phyloP scores from a whole-genome alignment of 2,329 filamentous ascomycete genomes.

The Hypoxylon sp. region DNA sequence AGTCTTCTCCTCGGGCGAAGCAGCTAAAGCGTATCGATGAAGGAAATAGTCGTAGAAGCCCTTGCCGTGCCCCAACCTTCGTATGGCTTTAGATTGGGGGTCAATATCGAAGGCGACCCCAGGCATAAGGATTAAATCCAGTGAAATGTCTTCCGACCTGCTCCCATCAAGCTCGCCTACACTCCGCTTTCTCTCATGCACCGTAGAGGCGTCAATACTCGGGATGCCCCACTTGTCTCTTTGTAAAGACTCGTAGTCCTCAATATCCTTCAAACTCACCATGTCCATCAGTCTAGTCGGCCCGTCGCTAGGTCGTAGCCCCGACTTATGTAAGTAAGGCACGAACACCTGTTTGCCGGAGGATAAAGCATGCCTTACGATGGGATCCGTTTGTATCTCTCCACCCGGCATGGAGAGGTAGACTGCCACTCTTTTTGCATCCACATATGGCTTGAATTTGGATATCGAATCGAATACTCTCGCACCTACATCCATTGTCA shows the following conservation, averaged over 20 bases:
- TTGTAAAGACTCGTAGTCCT: slow-evolving; percentile 83
- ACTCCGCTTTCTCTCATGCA: slow-evolving; percentile 78
- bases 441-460: slow-evolving; percentile 79
- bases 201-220: slow-evolving; percentile 77
- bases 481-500: slow-evolving; percentile 66
- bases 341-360: slow-evolving; percentile 90
- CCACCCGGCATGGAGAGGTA: slow-evolving; percentile 93
- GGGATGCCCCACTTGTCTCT: slow-evolving; percentile 95
- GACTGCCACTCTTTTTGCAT: slow-evolving; percentile 82
- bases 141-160: slow-evolving; percentile 61
- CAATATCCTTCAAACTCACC: slow-evolving; percentile 80
- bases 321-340: slow-evolving; percentile 83
- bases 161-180: slow-evolving; percentile 72
- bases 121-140: slow-evolving; percentile 92
- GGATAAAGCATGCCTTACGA: slow-evolving; percentile 84
- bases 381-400: slow-evolving; percentile 86
- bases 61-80: slow-evolving; percentile 91
- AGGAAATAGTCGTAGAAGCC: slow-evolving; percentile 98
- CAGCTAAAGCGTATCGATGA: slow-evolving; percentile 73
- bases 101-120: slow-evolving; percentile 90
- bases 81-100: slow-evolving; percentile 67
- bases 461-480: slow-evolving; percentile 75
- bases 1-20: slow-evolving; percentile 53
- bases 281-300: slow-evolving; percentile 90
- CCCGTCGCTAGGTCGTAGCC: slow-evolving; percentile 62